Evolutionary conservation across 2,329 filamentous ascomycete species (phyloP).

Genomic region (Whalleya microplaca): DNA sequence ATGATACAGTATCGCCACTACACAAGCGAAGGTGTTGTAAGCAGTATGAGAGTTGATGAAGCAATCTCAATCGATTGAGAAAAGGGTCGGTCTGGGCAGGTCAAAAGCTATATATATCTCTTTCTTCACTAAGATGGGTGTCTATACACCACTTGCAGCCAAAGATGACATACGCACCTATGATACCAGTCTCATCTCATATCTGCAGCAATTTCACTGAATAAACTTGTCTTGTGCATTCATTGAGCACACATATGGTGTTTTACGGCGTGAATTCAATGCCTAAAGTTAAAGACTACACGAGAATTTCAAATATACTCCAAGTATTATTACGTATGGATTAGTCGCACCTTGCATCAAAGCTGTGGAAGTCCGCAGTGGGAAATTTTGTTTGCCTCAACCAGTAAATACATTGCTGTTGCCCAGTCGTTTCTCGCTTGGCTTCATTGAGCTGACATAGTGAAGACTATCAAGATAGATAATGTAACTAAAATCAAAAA

Average conservation of each 20-base stretch:
- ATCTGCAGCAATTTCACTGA: not conserved
- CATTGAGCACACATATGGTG: not conserved
- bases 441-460: not conserved
- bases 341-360: not conserved
- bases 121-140: not conserved
- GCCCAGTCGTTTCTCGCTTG: not conserved
- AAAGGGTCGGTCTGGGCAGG: not conserved
- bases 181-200: not conserved
- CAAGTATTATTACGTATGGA: not conserved
- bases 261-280: not conserved
- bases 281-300: not conserved
- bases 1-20: not conserved
- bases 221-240: not conserved
- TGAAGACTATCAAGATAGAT: not conserved
- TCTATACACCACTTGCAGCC: not conserved
- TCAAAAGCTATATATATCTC: slow-evolving; percentile 11
- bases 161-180: not conserved
- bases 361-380: not conserved
- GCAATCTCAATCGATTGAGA: not conserved
- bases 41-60: slow-evolving; percentile 4
- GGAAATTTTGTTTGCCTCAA: not conserved
- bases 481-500: not conserved
- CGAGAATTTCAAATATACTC: no score
- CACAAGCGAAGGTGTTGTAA: slow-evolving; percentile 4
- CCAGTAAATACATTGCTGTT: not conserved